phyloP scores from a whole-genome alignment of 2,329 filamentous ascomycete genomes.

The Sarocladium oryzae region DNA sequence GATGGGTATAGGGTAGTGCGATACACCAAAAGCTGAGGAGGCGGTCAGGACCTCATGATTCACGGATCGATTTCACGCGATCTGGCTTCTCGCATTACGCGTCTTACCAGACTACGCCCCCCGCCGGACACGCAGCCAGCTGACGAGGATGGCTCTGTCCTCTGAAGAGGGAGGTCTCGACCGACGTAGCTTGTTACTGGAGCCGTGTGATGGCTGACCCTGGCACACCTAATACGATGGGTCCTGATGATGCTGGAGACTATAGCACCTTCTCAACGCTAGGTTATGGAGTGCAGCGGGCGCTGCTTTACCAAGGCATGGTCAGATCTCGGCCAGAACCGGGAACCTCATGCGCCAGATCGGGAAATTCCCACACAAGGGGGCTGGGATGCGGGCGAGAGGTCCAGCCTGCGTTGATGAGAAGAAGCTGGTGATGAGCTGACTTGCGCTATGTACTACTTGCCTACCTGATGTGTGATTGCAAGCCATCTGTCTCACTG shows the following conservation, averaged over 20 bases:
- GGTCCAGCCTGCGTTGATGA: too few species aligned
- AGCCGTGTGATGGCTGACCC: neutral
- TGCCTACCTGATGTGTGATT: neutral
- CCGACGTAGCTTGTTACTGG: neutral
- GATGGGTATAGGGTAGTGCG: neutral
- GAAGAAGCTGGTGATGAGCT: too few species aligned
- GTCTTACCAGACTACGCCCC: neutral
- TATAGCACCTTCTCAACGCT: too few species aligned
- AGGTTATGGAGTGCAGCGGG: too few species aligned
- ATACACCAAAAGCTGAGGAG: too few species aligned
- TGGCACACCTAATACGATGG: neutral
- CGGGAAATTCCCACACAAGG: too few species aligned
- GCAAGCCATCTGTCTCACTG: slow-evolving; percentile 3
- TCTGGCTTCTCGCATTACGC: too few species aligned
- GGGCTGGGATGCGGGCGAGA: too few species aligned
- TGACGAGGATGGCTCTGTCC: neutral
- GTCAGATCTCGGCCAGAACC: slow-evolving; percentile 5
- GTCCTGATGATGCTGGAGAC: too few species aligned
- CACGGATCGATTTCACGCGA: neutral
- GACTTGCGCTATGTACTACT: too few species aligned
- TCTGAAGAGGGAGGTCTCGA: neutral
- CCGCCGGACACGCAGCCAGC: neutral
- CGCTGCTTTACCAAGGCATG: too few species aligned
- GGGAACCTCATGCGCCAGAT: neutral
- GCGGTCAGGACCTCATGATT: too few species aligned